Evolutionary conservation across 208 protist genomes (phyloP).

Genomic region (Phytomonas serpens): DNA sequence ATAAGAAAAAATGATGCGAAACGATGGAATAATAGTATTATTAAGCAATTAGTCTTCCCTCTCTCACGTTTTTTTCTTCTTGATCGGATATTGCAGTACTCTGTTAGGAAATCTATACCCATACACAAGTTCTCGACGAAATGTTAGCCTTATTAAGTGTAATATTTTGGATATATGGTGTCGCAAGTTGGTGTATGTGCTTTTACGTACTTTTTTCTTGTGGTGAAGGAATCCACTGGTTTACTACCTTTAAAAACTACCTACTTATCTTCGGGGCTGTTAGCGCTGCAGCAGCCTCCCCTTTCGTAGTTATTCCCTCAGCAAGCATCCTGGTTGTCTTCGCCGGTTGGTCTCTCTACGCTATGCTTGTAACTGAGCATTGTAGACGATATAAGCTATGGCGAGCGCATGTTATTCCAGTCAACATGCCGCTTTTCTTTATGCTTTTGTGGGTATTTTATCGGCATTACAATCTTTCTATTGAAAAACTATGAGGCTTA

Average conservation of each 20-base stretch:
- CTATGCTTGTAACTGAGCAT: conserved; percentile 67
- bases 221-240: conserved; percentile 74
- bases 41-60: neutral
- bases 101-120: neutral
- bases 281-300: conserved; percentile 31
- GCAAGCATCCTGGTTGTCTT: conserved; percentile 55
- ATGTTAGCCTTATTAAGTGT: neutral
- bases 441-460: conserved; percentile 21
- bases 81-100: neutral
- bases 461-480: conserved; percentile 7
- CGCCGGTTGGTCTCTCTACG: conserved; percentile 67
- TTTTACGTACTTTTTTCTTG: conserved; percentile 85
- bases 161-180: conserved; percentile 62
- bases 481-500: neutral
- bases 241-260: conserved; percentile 68
- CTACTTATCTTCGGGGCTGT: conserved; percentile 63
- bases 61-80: neutral
- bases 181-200: conserved; percentile 85
- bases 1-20: neutral
- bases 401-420: conserved; percentile 62
- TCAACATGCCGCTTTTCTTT: conserved; percentile 38
- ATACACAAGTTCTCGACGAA: neutral
- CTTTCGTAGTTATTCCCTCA: conserved; percentile 39
- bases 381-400: conserved; percentile 65
- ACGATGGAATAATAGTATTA: neutral